These are phyloP conservation scores for Eimeria acervulina DNA, from an alignment of 169 alveolate genomes.

Conservation along the genomic window DNA sequence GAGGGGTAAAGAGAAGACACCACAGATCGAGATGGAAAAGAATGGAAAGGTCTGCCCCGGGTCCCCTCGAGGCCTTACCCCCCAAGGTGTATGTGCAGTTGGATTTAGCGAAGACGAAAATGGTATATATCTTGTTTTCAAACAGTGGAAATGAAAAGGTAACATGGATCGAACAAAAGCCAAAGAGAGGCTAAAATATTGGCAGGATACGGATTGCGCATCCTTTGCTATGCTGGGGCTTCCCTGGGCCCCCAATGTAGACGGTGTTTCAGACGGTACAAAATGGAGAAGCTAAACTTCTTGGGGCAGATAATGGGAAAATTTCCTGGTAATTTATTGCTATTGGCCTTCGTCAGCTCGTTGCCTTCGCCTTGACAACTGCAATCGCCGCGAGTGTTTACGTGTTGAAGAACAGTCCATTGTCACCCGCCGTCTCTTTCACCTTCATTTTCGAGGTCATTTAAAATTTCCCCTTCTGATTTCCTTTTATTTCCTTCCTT, in stretches of 20 bases:
- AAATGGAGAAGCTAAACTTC: background rate
- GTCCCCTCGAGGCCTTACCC: constrained; percentile 12
- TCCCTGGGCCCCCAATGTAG: background rate
- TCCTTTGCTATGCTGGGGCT: constrained; percentile 1
- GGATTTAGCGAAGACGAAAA: background rate
- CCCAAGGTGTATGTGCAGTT: background rate
- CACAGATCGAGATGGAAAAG: background rate
- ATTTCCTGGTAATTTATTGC: background rate
- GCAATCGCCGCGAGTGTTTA: background rate
- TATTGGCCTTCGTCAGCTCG: background rate
- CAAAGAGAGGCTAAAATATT: background rate
- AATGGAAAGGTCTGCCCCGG: background rate
- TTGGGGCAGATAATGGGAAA: background rate
- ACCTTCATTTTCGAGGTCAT: background rate
- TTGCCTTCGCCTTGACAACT: background rate
- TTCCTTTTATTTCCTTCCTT: background rate
- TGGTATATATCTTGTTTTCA: background rate
- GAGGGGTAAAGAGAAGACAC: background rate
- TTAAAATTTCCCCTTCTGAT: background rate
- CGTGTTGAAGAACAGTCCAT: background rate
- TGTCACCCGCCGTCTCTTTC: background rate
- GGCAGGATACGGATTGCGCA: background rate
- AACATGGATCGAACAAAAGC: background rate
- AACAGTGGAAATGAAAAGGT: background rate
- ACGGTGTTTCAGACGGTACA: background rate